Evolutionary conservation across 805 yeast species (phyloP).

Genomic region (Yarrowia keelungensis): DNA sequence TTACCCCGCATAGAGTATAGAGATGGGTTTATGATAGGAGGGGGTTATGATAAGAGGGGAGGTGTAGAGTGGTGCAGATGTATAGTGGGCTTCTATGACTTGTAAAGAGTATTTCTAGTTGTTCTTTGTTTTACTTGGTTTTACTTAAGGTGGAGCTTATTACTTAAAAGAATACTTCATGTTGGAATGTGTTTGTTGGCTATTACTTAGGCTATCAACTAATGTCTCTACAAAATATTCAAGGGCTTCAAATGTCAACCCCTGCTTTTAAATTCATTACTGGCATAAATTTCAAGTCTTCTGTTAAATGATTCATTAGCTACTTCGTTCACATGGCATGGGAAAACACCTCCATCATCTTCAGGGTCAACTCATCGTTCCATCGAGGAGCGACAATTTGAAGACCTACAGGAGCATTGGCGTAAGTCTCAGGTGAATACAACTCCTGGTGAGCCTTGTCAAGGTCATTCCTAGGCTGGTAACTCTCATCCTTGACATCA

Average conservation of each 20-base stretch:
- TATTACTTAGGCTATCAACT: no score
- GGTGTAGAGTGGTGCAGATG: no score
- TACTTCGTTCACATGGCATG: background rate
- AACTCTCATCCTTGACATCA: constrained; percentile 44
- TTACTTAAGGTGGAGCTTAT: no score
- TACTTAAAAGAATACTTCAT: no score
- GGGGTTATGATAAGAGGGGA: background rate
- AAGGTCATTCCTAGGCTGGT: constrained; percentile 39
- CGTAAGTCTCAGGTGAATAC: constrained; percentile 57
- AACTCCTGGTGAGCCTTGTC: constrained; percentile 45
- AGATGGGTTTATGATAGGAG: background rate
- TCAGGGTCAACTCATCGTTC: constrained; percentile 57
- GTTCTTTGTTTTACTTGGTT: no score
- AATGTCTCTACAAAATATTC: no score
- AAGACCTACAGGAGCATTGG: constrained; percentile 62
- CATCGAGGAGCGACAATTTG: constrained; percentile 63
- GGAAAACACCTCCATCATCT: constrained; percentile 30
- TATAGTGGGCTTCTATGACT: no score
- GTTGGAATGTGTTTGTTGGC: no score
- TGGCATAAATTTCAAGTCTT: no score
- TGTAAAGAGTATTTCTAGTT: no score
- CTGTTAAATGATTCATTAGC: background rate
- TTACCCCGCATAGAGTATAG: background rate
- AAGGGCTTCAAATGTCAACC: no score
- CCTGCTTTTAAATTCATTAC: no score